Evolutionary conservation across 2,329 filamentous ascomycete species (phyloP).

Genomic region (Colletotrichum truncatum): DNA sequence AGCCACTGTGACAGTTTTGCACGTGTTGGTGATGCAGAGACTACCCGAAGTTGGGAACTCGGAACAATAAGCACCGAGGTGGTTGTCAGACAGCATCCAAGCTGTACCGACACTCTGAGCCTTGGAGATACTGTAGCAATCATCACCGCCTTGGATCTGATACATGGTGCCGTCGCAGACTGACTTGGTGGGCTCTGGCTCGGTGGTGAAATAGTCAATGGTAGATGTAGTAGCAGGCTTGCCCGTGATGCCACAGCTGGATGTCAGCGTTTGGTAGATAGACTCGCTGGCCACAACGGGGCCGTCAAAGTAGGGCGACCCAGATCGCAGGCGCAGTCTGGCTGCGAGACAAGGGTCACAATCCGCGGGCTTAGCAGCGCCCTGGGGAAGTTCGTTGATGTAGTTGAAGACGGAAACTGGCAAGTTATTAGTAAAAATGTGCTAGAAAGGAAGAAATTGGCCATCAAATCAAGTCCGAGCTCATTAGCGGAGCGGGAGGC

Average conservation of each 20-base stretch:
- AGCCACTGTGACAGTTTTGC: slow-evolving; percentile 12
- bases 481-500: neutral
- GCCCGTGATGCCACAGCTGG: slow-evolving; percentile 34
- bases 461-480: neutral
- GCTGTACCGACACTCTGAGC: slow-evolving; percentile 27
- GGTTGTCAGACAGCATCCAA: slow-evolving; percentile 34
- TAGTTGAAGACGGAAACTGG: slow-evolving; percentile 29
- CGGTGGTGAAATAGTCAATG: slow-evolving; percentile 25
- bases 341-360: slow-evolving; percentile 32
- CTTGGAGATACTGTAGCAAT: slow-evolving; percentile 33
- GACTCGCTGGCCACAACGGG: slow-evolving; percentile 32
- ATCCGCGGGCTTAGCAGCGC: slow-evolving; percentile 10
- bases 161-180: slow-evolving; percentile 31
- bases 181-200: slow-evolving; percentile 19
- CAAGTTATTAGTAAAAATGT: neutral
- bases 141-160: slow-evolving; percentile 29
- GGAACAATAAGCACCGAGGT: slow-evolving; percentile 29
- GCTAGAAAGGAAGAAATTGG: neutral
- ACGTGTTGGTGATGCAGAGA: slow-evolving; percentile 35
- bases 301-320: slow-evolving; percentile 35
- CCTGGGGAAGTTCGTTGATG: slow-evolving; percentile 24
- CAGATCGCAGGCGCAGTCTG: slow-evolving; percentile 32
- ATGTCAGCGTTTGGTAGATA: slow-evolving; percentile 33
- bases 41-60: slow-evolving; percentile 12
- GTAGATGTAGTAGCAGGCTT: slow-evolving; percentile 21